Base-by-base conservation (phyloP, 352 stramenopile species). In the Globisporangium alternatum region DNA sequence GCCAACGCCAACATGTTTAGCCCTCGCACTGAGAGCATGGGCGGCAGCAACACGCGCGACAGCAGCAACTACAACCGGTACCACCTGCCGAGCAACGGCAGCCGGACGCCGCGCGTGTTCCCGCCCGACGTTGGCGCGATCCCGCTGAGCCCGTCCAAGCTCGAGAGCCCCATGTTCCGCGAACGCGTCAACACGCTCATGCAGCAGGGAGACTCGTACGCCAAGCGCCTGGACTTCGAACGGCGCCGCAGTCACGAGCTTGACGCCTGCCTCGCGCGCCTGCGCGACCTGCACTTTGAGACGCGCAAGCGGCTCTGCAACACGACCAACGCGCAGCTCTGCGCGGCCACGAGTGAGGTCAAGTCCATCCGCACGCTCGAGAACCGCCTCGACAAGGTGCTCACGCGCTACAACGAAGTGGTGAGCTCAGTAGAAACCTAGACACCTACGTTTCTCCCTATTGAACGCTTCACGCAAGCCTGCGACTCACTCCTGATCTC, bases 401-500 rank as follows among this genome's bases (percentile, higher is more conserved):
- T 95, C n/a, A 92, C 83, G 12, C 79, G 83, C 10, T 90, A 89
- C 75, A 93, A 95, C 62, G 82, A 95, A 69, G 78, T 90, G 45
- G 74, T 87, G 64, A 30, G 22, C 4, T 15, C 2, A 55, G 5
- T 48, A 22, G 41, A 47, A 47, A 21, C 15, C 43, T 22, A 41
- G 35, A 41, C 15, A 9, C 19, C 5, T 22, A 48, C 5, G 43
- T 48, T 48, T 5, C 43, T n/a, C 13, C 7, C 13, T 45, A 15
- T 41, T 41, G 35, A 41, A 9, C 35, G 12, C 35, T 41, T 41
- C 35, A 41, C 35, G 12, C 9, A 41, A 41, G 10, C 35, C 35
- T n/a, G 43, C 12, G 43, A 21, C 13, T 65, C 10, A 31, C 25
- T 21, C 1, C 30, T 15, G 12, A 21, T 48, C 6, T 21, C 41